Base-by-base conservation (phyloP, 768 basidiomycete genomes). In the Solioccasus polychromus region DNA sequence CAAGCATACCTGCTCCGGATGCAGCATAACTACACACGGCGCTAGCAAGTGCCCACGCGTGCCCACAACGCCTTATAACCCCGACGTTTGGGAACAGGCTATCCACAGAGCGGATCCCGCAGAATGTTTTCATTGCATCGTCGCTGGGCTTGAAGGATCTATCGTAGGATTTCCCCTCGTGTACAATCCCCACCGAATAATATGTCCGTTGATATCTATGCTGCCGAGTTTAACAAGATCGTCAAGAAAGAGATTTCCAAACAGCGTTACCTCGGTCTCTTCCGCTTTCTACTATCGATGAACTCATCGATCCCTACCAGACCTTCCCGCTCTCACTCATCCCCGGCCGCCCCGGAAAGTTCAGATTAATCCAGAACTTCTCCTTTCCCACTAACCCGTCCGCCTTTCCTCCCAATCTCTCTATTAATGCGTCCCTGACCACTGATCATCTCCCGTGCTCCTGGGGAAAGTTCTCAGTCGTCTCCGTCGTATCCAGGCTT, bases 371-470 rank as follows among this genome's bases (percentile, higher is more conserved):
- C 0, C 46, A 48, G 4, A 51, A 48, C 0, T 48, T 42, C 3
- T 52, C 51, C 0, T 45, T 45, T 3, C 48, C 35, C 0, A 1
- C 3, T 1, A 11, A 10, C 15, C 25, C 35, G 0, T n/a, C 19
- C 1, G 1, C 15, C 0, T 0, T 2, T 0, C 8, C 17, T 2
- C 34, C 39, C 0, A 8, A 2, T 0, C 35, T 28, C 0, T 50
- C 39, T 1, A 34, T 42, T 0, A 52, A 52, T n/a, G 37, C 35
- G 0, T 1, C 2, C 2, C 17, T 45, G 0, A 2, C 8, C 4
- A 1, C 30, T 0, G 1, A 5, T 0, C 3, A 37, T 0, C 50
- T 50, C 18, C 48, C 26, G 0, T 0, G 30, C 0, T 24, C 22
- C 0, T 52, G 51, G 47, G 51, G 39, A 2, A 52, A 23, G 1